Evolutionary conservation across 345 rosid genomes (phyloP).

Genomic region (Populus ilicifolia): DNA sequence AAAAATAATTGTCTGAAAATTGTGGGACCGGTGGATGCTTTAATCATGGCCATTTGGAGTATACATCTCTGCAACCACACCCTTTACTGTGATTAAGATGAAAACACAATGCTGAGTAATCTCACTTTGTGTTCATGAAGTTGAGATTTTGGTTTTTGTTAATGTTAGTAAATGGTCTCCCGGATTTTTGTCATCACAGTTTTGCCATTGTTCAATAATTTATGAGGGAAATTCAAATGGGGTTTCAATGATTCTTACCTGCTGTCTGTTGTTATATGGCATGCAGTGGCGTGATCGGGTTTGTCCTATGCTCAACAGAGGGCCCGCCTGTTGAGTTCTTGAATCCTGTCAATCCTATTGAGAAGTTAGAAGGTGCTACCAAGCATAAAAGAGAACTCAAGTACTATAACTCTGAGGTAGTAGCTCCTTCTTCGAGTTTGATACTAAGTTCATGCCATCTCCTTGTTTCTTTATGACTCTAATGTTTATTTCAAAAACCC

Average conservation of each 20-base stretch:
- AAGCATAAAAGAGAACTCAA: constrained; percentile 61
- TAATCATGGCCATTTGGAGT: neutral
- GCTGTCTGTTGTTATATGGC: neutral
- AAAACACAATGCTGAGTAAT: too few species aligned
- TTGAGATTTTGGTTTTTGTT: neutral
- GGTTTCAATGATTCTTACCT: neutral
- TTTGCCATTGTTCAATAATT: too few species aligned
- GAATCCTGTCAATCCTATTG: constrained; percentile 85
- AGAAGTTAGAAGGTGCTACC: constrained; percentile 68
- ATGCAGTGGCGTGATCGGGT: constrained; percentile 90
- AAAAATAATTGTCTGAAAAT: neutral
- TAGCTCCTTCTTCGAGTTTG: neutral
- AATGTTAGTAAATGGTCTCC: neutral
- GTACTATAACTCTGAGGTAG: constrained; percentile 83
- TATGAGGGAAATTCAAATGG: neutral
- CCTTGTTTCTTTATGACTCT: neutral
- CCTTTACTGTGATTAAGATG: neutral
- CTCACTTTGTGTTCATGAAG: too few species aligned
- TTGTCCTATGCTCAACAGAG: constrained; percentile 70
- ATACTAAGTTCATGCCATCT: neutral
- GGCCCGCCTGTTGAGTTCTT: constrained; percentile 77
- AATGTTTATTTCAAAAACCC: neutral
- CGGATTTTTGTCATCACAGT: neutral
- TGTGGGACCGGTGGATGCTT: neutral
- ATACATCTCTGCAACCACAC: neutral